phyloP scores from a whole-genome alignment of 1,284 basidiomycete species.

The Trametes versicolor region DNA sequence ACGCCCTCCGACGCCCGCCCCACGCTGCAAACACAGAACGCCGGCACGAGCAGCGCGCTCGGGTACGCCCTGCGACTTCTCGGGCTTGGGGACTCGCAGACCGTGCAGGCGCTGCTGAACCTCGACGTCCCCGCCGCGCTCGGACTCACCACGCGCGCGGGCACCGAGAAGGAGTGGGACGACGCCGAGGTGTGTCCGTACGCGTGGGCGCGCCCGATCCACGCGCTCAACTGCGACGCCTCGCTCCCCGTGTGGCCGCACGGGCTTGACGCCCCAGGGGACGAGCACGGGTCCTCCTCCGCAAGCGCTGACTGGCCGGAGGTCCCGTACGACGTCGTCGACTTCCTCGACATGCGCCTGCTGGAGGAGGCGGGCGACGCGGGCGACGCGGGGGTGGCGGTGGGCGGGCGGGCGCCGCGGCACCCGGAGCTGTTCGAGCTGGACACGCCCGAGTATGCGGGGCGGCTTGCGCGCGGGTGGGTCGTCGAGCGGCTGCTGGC shows the following conservation, averaged over 20 bases:
- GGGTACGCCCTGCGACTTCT: constrained; percentile 11
- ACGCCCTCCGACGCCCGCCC: constrained; percentile 14
- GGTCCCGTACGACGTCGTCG: constrained; percentile 25
- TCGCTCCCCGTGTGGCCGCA: constrained; percentile 77
- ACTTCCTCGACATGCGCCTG: constrained; percentile 11
- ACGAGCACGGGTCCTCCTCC: no score
- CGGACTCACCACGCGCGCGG: constrained; percentile 30
- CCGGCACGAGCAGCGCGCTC: constrained; percentile 24
- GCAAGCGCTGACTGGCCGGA: constrained; percentile 27
- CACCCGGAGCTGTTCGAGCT: constrained; percentile 68
- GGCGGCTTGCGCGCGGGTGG: constrained; percentile 70
- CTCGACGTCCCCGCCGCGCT: constrained; percentile 24
- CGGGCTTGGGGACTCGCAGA: constrained; percentile 6
- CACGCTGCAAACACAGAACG: background rate
- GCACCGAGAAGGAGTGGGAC: constrained; percentile 49
- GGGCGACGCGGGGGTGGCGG: constrained; percentile 1
- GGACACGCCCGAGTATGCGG: constrained; percentile 87
- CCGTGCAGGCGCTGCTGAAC: constrained; percentile 28
- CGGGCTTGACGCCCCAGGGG: constrained; percentile 58
- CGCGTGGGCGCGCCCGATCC: constrained; percentile 75
- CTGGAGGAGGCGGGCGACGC: background rate
- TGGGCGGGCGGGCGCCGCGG: constrained; percentile 26
- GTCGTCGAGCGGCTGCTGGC: constrained; percentile 85
- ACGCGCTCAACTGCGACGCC: constrained; percentile 74
- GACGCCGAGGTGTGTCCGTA: constrained; percentile 80